Base-by-base conservation (phyloP, 192 early-diverging fungal genomes). In the Rhizophlyctis rosea region DNA sequence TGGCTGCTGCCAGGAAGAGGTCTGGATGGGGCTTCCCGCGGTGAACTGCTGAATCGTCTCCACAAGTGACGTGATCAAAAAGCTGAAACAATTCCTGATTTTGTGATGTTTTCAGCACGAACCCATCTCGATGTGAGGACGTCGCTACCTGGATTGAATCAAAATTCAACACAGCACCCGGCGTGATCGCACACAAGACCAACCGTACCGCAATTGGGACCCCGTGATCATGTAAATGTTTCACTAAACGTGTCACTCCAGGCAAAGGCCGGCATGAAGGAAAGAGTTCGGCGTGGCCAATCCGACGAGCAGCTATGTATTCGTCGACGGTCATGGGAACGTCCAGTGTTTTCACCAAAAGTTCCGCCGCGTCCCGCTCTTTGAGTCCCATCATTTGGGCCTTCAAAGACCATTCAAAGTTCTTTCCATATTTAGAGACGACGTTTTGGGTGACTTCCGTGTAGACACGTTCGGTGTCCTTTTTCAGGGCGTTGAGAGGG, bases 21-120 rank as follows among this genome's bases (percentile, higher is more conserved):
- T 98, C 96, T 1, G 96, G 96, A 23, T 86, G 78, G 1, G 96
- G 96, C 76, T 98, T 98, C 2, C 91, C 88, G 50, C 81, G 70
- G 52, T 58, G 69, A 47, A 98, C 83, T 4, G 72, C 81, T 1
- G 87, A 76, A 65, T 98, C 93, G 70, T 98, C 92, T 11, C 94
- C 96, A 60, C 90, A 91, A 2, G 88, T 87, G 65, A 95, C 82
- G 48, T 83, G 72, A 49, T 87, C 86, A 78, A 98, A 98, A 44
- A 91, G 71, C 2, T 54, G 59, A 67, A 98, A 98, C 24, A 95
- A 70, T 1, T 78, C 75, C 33, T 75, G 67, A 71, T 96, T 83
- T 27, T 81, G 80, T 0, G 56, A 57, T 9, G 92, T 81, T 68
- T 98, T 98, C 18, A 91, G 52, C 5, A 78, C 60, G 57, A 88